phyloP scores from a whole-genome alignment of 2,329 filamentous ascomycete species.

The Microthyrium microscopicum region DNA sequence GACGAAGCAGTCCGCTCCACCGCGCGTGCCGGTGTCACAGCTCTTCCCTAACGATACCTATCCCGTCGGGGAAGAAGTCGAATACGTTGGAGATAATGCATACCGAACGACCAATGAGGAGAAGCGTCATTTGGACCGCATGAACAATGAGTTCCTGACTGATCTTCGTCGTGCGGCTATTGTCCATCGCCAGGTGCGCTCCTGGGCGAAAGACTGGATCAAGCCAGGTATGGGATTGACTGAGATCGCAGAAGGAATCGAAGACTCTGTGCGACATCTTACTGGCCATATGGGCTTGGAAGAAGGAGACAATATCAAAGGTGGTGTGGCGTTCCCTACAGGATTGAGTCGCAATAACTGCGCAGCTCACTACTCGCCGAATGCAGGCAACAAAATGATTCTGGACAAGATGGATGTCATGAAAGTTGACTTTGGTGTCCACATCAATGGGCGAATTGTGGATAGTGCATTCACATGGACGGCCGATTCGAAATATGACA shows the following conservation, averaged over 20 bases:
- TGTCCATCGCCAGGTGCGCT: constrained; percentile 72
- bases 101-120: constrained; percentile 72
- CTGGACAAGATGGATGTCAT: constrained; percentile 51
- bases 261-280: constrained; percentile 61
- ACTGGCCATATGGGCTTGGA: constrained; percentile 61
- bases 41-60: constrained; percentile 59
- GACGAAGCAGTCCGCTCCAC: constrained; percentile 60
- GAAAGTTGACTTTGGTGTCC: constrained; percentile 59
- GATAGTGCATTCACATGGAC: constrained; percentile 56
- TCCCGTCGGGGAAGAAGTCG: constrained; percentile 61
- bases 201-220: constrained; percentile 66
- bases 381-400: constrained; percentile 66
- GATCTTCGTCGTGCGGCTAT: constrained; percentile 79
- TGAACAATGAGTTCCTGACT: constrained; percentile 61
- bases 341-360: constrained; percentile 73
- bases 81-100: constrained; percentile 61
- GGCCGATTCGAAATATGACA: constrained; percentile 52
- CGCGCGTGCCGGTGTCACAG: constrained; percentile 54
- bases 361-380: constrained; percentile 75
- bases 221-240: constrained; percentile 67
- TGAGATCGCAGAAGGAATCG: constrained; percentile 75
- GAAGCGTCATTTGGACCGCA: constrained; percentile 65
- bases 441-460: constrained; percentile 54
- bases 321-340: constrained; percentile 75
- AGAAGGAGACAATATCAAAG: constrained; percentile 61